Evolutionary conservation across 345 rosid genomes (phyloP).

Genomic region (Dovyalis caffra): DNA sequence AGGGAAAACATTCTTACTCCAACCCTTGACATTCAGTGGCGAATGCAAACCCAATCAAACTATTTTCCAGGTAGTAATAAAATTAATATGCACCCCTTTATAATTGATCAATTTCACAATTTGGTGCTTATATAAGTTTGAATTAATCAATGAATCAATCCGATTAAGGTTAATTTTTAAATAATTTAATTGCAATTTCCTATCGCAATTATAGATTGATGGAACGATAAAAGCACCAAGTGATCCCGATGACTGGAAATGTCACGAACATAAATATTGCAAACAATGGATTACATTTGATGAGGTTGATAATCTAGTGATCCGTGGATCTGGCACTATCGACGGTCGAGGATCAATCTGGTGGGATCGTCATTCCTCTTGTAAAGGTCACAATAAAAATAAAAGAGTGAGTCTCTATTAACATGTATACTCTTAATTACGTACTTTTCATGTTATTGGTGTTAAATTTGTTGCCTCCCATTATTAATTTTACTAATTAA

Average conservation of each 20-base stretch:
- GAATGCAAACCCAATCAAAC: slow-evolving; percentile 33
- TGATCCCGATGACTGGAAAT: slow-evolving; percentile 38
- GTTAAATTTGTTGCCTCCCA: neutral
- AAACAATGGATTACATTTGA: slow-evolving; percentile 41
- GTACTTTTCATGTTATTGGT: no score
- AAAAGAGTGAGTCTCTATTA: slow-evolving; percentile 16
- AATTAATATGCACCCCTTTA: neutral
- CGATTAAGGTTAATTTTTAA: no score
- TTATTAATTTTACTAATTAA: neutral
- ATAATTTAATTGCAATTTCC: neutral
- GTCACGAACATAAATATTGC: slow-evolving; percentile 11
- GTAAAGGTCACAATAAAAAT: slow-evolving; percentile 12
- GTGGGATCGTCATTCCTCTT: slow-evolving; percentile 35
- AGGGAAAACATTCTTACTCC: slow-evolving; percentile 31
- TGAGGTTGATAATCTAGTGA: slow-evolving; percentile 31
- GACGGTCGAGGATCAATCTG: slow-evolving; percentile 46
- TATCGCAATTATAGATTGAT: slow-evolving; percentile 19
- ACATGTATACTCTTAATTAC: neutral
- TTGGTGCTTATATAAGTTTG: no score
- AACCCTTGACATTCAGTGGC: slow-evolving; percentile 37
- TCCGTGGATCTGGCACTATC: slow-evolving; percentile 45
- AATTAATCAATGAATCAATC: no score
- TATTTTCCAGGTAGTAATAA: slow-evolving; percentile 24
- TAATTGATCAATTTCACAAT: neutral
- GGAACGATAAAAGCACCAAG: slow-evolving; percentile 40